A percentile compares a stretch with the other conserved stretches of the same genome.
phyloP scores from a whole-genome alignment of 2,329 filamentous ascomycete species.

The Cryphonectria carpinicola region DNA sequence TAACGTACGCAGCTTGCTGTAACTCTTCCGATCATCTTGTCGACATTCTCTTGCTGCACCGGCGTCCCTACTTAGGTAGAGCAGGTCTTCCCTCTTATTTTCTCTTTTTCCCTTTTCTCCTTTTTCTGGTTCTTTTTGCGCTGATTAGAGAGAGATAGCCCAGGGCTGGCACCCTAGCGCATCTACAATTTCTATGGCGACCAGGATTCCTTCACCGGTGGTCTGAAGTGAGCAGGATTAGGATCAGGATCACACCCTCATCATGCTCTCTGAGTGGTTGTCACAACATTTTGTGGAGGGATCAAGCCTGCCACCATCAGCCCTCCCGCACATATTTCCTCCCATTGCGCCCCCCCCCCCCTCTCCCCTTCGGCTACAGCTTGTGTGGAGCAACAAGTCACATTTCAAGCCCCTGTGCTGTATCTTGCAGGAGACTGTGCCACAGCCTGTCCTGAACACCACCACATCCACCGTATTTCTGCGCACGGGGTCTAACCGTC shows the following conservation, averaged over 20 bases:
- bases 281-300: background rate
- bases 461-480: background rate
- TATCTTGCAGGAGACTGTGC: background rate
- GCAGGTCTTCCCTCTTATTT: background rate
- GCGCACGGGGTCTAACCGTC: background rate
- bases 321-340: background rate
- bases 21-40: background rate
- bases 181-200: background rate
- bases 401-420: background rate
- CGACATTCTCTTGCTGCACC: background rate
- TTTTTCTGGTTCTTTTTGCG: background rate
- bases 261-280: background rate
- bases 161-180: background rate
- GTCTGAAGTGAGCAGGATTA: background rate
- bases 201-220: conserved; percentile 15
- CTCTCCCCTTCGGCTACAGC: background rate
- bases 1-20: background rate
- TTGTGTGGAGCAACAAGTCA: background rate
- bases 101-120: too few species aligned
- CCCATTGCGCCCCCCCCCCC: background rate
- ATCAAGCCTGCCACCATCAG: background rate
- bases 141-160: background rate
- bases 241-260: conserved; percentile 4
- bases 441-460: background rate
- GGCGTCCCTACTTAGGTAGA: background rate